phyloP scores from a whole-genome alignment of 1,284 basidiomycete genomes.

The Apiotrichum domesticum region DNA sequence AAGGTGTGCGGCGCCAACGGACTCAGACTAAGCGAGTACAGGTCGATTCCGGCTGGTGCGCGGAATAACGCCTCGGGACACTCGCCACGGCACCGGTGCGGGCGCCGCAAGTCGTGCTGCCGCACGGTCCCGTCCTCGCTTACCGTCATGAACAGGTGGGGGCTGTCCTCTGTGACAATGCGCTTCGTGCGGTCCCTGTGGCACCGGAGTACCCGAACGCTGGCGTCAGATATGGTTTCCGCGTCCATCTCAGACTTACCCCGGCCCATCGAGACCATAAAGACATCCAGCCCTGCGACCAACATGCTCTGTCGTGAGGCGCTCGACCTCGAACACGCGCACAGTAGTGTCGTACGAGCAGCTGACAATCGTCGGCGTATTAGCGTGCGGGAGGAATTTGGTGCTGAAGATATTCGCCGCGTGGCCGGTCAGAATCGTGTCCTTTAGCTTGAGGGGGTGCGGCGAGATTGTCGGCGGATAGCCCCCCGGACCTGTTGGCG shows the following conservation, averaged over 20 bases:
- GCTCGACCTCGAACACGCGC: conserved; percentile 70
- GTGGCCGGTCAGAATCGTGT: conserved; percentile 70
- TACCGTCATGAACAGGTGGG: conserved; percentile 77
- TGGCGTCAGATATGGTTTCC: conserved; percentile 3
- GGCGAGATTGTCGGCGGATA: conserved; percentile 40
- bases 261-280: conserved; percentile 29
- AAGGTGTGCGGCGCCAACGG: conserved; percentile 50
- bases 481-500: neutral
- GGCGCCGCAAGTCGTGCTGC: conserved; percentile 74
- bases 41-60: conserved; percentile 38
- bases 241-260: conserved; percentile 21
- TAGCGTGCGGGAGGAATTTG: conserved; percentile 64
- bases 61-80: conserved; percentile 43
- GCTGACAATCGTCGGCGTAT: conserved; percentile 50
- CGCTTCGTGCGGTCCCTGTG: conserved; percentile 63
- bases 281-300: conserved; percentile 18
- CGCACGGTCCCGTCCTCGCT: conserved; percentile 70
- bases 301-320: conserved; percentile 47
- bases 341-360: conserved; percentile 75
- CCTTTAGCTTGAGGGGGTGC: conserved; percentile 58
- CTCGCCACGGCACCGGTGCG: conserved; percentile 37
- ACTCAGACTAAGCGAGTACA: conserved; percentile 50
- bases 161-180: conserved; percentile 74
- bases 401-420: conserved; percentile 80
- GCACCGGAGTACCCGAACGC: conserved; percentile 58